Conservation (phyloP, 2,329 filamentous ascomycete species). For the Nakataea oryzae region DNA sequence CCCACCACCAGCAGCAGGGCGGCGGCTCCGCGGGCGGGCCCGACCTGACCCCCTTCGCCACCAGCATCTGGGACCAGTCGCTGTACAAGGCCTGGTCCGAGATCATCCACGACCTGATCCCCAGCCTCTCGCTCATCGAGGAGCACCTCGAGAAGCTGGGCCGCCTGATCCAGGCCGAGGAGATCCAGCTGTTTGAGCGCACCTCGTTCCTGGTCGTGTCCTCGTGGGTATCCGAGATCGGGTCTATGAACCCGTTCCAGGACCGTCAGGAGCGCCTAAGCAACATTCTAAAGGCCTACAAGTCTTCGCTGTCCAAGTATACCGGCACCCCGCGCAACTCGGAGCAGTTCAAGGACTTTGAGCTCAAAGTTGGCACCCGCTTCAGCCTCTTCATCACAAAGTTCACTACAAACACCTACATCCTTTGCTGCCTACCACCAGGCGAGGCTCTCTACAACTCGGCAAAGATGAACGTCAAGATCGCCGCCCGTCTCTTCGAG, state of each 20-base stretch:
- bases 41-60: constrained; percentile 79
- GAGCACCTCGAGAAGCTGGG: constrained; percentile 74
- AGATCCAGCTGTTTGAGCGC: constrained; percentile 88
- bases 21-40: constrained; percentile 28
- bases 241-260: constrained; percentile 72
- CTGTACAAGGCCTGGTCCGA: constrained; percentile 97
- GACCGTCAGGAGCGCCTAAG: constrained; percentile 91
- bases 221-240: constrained; percentile 68
- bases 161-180: constrained; percentile 79
- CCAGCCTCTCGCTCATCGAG: constrained; percentile 83
- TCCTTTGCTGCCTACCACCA: constrained; percentile 83
- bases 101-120: constrained; percentile 97
- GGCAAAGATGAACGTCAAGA: constrained; percentile 80
- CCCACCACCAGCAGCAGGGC: constrained; percentile 9
- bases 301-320: constrained; percentile 69
- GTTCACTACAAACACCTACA: constrained; percentile 95
- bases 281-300: constrained; percentile 98
- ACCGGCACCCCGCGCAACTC: constrained; percentile 72
- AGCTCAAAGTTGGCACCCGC: constrained; percentile 62
- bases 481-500: constrained; percentile 74
- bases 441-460: constrained; percentile 88
- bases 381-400: constrained; percentile 95
- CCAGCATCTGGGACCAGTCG: constrained; percentile 97
- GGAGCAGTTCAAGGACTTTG: constrained; percentile 71
- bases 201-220: constrained; percentile 97